Base-by-base conservation (phyloP, 2,329 filamentous ascomycete genomes). In the Knufia petricola region DNA sequence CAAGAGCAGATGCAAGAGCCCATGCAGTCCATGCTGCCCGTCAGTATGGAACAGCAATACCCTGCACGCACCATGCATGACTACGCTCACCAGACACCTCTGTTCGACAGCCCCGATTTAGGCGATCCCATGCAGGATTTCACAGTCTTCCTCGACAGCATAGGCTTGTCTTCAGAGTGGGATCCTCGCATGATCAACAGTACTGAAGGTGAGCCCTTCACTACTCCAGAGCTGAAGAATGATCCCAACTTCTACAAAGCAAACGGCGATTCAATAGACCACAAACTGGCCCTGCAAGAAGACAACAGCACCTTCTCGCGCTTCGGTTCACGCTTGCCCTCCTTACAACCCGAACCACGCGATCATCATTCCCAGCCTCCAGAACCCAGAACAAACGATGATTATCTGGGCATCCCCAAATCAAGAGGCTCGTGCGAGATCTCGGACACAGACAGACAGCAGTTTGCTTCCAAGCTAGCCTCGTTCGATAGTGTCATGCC, bases 111-210 rank as follows among this genome's bases (percentile, higher is more conserved):
- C 12, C 65, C 68, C 12, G 69, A 71, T 52, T 57, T 72, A 21
- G 69, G 68, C 2, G 69, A 72, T 50, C 69, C 69, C 1, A 70
- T 72, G 39, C 69, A 72, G 53, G 69, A 72, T 54, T 72, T 72
- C 48, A 70, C 68, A 0, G 65, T 69, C 37, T 72, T 72, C 47
- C 55, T 72, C 30, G 69, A 72, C 52, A 71, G 69, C 50, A 69
- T 72, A n/a, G 69, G 69, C 7, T 59, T 72, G 13, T 71, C 69
- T 1, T 71, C 69, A 4, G 69, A 72, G 54, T 72, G 69, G 69
- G 68, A 72, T 53, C 70, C 69, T 1, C 69, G 68, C 4, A 65
- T 72, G 41, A 71, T 72, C 54, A 56, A 55, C 50, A 51, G 56
- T 50, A 45, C 41, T 17, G 48, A 50, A 17, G 38, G 32, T 17